Percentiles rank a stretch among this genome's conserved stretches.
These are phyloP conservation scores for Aspergillus arachidicola DNA, from an alignment of 2,329 filamentous ascomycete genomes.

Conservation along the genomic window DNA sequence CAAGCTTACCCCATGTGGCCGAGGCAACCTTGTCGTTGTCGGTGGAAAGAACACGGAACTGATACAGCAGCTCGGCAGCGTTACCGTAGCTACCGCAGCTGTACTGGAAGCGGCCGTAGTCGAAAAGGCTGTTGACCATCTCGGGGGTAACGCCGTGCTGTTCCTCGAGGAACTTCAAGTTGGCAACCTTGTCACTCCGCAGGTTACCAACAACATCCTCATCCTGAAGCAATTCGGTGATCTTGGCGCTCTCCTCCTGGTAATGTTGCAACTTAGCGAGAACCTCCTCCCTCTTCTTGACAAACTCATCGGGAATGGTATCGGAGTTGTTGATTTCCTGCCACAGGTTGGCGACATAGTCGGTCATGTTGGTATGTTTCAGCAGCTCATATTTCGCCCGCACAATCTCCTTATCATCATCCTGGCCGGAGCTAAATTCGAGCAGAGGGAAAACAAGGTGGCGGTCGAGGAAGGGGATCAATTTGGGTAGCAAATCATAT, in stretches of 20 bases:
- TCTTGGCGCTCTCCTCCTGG: constrained; percentile 85
- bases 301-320: constrained; percentile 80
- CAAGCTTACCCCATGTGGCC: constrained; percentile 97
- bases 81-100: constrained; percentile 91
- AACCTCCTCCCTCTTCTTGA: constrained; percentile 86
- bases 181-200: constrained; percentile 95
- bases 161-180: constrained; percentile 97
- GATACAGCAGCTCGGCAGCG: constrained; percentile 90
- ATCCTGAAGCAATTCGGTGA: constrained; percentile 81
- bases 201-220: constrained; percentile 89
- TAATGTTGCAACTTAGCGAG: constrained; percentile 79
- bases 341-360: constrained; percentile 92
- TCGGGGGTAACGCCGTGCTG: constrained; percentile 91
- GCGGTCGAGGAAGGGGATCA: constrained; percentile 90
- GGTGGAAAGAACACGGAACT: constrained; percentile 96
- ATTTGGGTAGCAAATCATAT: constrained; percentile 81
- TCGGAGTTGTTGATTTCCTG: constrained; percentile 82
- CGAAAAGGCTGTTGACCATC: constrained; percentile 94
- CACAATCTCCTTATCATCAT: constrained; percentile 76
- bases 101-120: constrained; percentile 97
- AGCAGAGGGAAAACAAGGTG: constrained; percentile 96
- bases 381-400: constrained; percentile 91
- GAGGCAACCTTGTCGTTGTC: constrained; percentile 97
- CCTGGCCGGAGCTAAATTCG: constrained; percentile 83
- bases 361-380: constrained; percentile 98